Base-by-base conservation (phyloP, 805 yeast species). In the Candida nanaspora region DNA sequence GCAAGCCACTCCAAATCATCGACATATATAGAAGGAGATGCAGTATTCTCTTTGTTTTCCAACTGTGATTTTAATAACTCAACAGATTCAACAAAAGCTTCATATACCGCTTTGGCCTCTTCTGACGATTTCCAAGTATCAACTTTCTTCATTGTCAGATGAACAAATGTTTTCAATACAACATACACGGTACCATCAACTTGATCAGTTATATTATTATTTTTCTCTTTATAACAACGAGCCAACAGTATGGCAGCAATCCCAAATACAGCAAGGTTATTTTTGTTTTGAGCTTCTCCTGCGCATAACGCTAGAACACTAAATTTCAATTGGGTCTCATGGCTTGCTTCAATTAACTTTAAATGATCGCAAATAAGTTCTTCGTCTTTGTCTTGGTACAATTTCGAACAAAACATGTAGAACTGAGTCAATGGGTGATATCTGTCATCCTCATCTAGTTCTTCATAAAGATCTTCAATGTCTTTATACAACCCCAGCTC, bases 1-100 rank as follows among this genome's bases (percentile, higher is more conserved):
- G 63, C 54, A 46, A 67, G 64, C 73, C 73, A 68, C 45, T 62
- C 68, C 18, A 63, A 45, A 34, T 68, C 73, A 34, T 56, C 56
- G 6, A 68, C 72, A 34, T 56, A 55, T 6, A 47, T 19, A 8
- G 16, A 21, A 18, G 33, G 11, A 19, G 13, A n/a, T 22, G 8
- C 6, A n/a, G 3, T 16, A 31, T 19, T 31, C 22, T 7, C 6
- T 4, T 16, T 31, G n/a, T 8, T 16, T 6, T 19, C 5, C 16
- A 16, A 6, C 14, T 31, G 34, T 6, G 13, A 19, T 11, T 15
- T 18, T 11, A 36, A 26, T 3, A 36, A 19, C 19, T 25, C 23
- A 31, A 16, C 13, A n/a, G 34, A 3, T 19, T 31, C 34, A n/a
- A n/a, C 10, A 16, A 31, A 31, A 4, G 10, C 21, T 6, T 31